Evolutionary conservation across 2,329 filamentous ascomycete genomes (phyloP).

Genomic region (Purpureocillium takamizusanense): DNA sequence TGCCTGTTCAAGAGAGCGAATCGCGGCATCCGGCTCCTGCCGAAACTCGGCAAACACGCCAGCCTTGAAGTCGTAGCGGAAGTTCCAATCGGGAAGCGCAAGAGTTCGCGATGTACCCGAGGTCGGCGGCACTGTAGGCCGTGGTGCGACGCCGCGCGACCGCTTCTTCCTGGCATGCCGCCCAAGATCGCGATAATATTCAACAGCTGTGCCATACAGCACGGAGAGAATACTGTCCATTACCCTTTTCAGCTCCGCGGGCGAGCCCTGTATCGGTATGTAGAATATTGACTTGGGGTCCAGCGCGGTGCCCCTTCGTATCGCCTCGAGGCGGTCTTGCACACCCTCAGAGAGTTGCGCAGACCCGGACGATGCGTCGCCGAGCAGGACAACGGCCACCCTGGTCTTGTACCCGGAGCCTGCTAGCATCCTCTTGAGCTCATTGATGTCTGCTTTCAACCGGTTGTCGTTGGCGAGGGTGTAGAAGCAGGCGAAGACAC

Average conservation of each 20-base stretch:
- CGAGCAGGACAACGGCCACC: slow-evolving; percentile 56
- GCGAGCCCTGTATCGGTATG: slow-evolving; percentile 63
- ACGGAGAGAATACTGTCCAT: slow-evolving; percentile 63
- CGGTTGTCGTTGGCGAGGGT: slow-evolving; percentile 73
- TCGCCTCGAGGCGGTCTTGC: slow-evolving; percentile 64
- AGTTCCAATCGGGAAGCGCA: slow-evolving; percentile 82
- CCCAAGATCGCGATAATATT: slow-evolving; percentile 92
- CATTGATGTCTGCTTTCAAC: slow-evolving; percentile 79
- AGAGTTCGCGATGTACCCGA: slow-evolving; percentile 77
- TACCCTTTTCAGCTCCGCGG: slow-evolving; percentile 63
- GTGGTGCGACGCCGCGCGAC: slow-evolving; percentile 66
- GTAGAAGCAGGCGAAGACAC: slow-evolving; percentile 75
- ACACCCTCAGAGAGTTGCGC: slow-evolving; percentile 52
- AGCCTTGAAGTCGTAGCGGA: slow-evolving; percentile 90
- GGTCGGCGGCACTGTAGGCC: slow-evolving; percentile 74
- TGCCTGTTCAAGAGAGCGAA: slow-evolving; percentile 77
- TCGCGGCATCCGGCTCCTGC: slow-evolving; percentile 81
- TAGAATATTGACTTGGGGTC: slow-evolving; percentile 84
- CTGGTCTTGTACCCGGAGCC: slow-evolving; percentile 69
- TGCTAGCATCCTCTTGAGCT: slow-evolving; percentile 57
- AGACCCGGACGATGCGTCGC: slow-evolving; percentile 16
- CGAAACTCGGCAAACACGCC: slow-evolving; percentile 87
- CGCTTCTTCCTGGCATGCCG: slow-evolving; percentile 86
- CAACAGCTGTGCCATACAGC: slow-evolving; percentile 65
- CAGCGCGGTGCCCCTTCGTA: slow-evolving; percentile 69